phyloP scores from a whole-genome alignment of 108 stramenopile species.

The Nannochloropsis gaditana region DNA sequence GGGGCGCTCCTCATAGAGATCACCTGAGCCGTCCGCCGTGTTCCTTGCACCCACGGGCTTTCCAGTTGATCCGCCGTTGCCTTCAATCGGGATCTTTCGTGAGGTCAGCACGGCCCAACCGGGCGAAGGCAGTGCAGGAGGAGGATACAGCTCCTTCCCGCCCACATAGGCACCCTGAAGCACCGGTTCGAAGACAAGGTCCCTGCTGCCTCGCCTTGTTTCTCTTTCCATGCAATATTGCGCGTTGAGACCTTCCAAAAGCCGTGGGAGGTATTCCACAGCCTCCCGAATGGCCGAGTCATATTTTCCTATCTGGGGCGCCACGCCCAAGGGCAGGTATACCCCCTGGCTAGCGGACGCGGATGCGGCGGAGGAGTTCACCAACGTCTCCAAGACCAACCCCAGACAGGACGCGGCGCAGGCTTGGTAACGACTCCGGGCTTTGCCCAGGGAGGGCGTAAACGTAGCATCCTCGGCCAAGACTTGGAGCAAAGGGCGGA shows the following conservation, averaged over 20 bases:
- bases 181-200: no score
- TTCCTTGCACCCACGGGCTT: not conserved
- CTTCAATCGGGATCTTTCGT: not conserved
- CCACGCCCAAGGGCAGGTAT: not conserved
- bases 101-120: no score
- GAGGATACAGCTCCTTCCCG: no score
- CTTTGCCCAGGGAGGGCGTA: not conserved
- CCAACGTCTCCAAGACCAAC: not conserved
- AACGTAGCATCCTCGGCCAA: not conserved
- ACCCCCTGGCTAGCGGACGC: not conserved
- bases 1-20: not conserved
- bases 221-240: not conserved
- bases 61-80: not conserved
- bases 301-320: not conserved
- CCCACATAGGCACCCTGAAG: no score
- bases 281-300: slow-evolving; percentile 5
- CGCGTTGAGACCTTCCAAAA: not conserved
- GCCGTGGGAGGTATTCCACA: not conserved
- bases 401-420: slow-evolving; percentile 10
- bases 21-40: not conserved
- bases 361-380: not conserved
- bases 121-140: no score
- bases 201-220: no score
- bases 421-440: not conserved
- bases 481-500: not conserved